Base-by-base conservation (phyloP, 768 basidiomycete genomes). In the Tylopilus balloui region DNA sequence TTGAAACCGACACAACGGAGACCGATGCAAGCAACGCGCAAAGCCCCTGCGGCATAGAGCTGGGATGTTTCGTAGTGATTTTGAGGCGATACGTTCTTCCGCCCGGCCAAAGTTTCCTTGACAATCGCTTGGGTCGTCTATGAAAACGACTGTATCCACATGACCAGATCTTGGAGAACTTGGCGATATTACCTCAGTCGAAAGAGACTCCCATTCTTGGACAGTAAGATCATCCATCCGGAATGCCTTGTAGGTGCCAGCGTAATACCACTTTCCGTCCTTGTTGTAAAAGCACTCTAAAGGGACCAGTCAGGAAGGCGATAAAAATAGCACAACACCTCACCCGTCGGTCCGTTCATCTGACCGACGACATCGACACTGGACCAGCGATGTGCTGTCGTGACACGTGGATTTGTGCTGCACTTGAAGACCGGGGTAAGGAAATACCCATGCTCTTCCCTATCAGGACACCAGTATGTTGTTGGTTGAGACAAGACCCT, bases 231-330 rank as follows among this genome's bases (percentile, higher is more conserved):
- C 79, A 23, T 80, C 81, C 42, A 90, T 73, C 45, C 73, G 69
- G 61, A 90, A 80, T 1, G 77, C 78, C 46, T 75, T 79, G 67
- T 90, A 90, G 4, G 79, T 74, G n/a, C 88, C 88, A 12, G 88
- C 87, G 52, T 90, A 90, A 62, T 89, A 90, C 85, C 86, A 90
- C 51, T 79, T 78, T 8, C 83, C 84, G 47, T 88, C 85, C 63
- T 82, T 88, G 65, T 82, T 84, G 57, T 81, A 90, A 65, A 90
- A 90, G 54, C 86, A 90, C 60, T 90, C 88, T 88, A 12, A 25
- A 20, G n/a, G 13, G 20, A 28, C 13, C 29, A 1, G 37, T 55
- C 25, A 56, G 50, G n/a, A 20, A 20, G 15, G n/a, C n/a, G 15
- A 21, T 25, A 7, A 6, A 35, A 17, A 14, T 6, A 15, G 32